These are phyloP conservation scores for Termitomyces sp. DNA, from an alignment of 768 basidiomycete genomes.

Conservation along the genomic window DNA sequence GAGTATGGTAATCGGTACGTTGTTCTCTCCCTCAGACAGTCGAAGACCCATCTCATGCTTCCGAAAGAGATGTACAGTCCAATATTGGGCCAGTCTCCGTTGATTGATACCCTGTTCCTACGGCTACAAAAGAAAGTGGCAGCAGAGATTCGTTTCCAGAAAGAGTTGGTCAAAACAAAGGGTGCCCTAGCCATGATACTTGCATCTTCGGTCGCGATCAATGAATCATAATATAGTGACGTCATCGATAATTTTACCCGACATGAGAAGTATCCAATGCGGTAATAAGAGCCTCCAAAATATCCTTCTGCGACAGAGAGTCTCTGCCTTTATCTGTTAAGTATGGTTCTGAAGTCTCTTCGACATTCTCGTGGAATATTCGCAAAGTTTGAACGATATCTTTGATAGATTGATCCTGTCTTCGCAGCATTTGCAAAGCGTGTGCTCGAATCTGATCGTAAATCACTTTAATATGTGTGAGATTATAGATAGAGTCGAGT, in stretches of 20 bases:
- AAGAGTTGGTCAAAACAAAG: constrained; percentile 72
- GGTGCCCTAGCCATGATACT: constrained; percentile 92
- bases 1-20: constrained; percentile 76
- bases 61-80: constrained; percentile 82
- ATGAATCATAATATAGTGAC: constrained; percentile 9
- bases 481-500: constrained; percentile 1
- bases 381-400: constrained; percentile 69
- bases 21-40: neutral
- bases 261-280: constrained; percentile 37
- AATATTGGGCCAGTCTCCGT: constrained; percentile 89
- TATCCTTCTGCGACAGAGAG: constrained; percentile 54
- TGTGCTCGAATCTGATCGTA: constrained; percentile 67
- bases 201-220: constrained; percentile 37
- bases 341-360: constrained; percentile 35
- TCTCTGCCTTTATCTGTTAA: constrained; percentile 25
- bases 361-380: constrained; percentile 70
- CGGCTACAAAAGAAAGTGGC: constrained; percentile 80
- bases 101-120: constrained; percentile 82
- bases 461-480: neutral
- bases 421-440: constrained; percentile 64
- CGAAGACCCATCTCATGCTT: constrained; percentile 6
- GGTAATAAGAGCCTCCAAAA: constrained; percentile 59
- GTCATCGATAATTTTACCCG: constrained; percentile 4
- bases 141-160: constrained; percentile 83
- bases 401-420: constrained; percentile 64